Evolutionary conservation across 345 rosid species (phyloP).

Genomic region (Aquilaria yunnanensis): DNA sequence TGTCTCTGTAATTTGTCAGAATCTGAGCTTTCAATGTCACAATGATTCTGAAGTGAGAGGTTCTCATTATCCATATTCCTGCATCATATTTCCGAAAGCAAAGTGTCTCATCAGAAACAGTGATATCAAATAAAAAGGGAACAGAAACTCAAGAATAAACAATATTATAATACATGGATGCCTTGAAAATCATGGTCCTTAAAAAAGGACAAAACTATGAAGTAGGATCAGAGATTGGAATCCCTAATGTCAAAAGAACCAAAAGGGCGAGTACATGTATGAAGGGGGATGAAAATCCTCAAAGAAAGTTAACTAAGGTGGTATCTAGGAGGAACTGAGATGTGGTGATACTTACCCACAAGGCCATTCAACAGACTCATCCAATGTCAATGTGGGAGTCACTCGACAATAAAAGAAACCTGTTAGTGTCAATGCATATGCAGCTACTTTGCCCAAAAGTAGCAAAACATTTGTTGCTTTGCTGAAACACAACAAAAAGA

Average conservation of each 20-base stretch:
- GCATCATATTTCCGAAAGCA: conserved; percentile 24
- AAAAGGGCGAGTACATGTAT: no score
- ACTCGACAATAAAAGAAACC: conserved; percentile 87
- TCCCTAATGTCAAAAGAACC: no score
- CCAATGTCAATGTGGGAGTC: conserved; percentile 54
- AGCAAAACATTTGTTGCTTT: conserved; percentile 73
- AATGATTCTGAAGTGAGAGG: conserved; percentile 28
- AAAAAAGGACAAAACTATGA: no score
- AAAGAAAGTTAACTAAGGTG: not conserved
- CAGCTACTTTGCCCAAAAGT: conserved; percentile 79
- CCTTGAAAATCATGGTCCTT: no score
- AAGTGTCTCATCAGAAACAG: not conserved
- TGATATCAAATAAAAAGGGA: conserved; percentile 6
- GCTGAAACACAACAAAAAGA: conserved; percentile 37
- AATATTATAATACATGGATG: not conserved
- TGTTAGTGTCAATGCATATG: conserved; percentile 67
- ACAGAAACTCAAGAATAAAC: conserved; percentile 10
- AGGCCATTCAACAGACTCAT: conserved; percentile 37
- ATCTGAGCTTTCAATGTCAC: conserved; percentile 40
- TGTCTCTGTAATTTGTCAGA: conserved; percentile 37
- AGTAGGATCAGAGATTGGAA: no score
- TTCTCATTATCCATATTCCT: conserved; percentile 42
- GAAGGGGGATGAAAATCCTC: no score
- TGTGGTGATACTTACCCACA: conserved; percentile 51
- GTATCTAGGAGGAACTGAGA: conserved; percentile 3